A percentile compares a stretch with the other conserved stretches of the same genome.
phyloP scores from a whole-genome alignment of 495 filamentous ascomycete species.

The Cercophora newfieldiana region DNA sequence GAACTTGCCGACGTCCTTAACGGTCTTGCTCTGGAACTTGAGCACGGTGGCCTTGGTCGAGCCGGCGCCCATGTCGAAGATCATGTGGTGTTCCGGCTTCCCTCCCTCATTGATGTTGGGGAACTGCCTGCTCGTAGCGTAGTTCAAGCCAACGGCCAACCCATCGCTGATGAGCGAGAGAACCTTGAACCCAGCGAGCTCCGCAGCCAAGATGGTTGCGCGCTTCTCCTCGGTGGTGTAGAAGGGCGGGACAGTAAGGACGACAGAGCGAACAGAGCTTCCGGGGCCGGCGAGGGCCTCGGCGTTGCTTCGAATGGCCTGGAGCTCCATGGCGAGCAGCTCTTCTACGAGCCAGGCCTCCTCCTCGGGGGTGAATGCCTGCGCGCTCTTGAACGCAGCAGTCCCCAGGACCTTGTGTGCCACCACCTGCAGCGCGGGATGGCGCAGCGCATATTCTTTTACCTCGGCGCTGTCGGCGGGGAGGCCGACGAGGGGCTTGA shows the following conservation, averaged over 20 bases:
- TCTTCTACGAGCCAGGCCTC: conserved; percentile 86
- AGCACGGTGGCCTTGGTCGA: conserved; percentile 94
- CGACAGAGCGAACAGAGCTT: conserved; percentile 70
- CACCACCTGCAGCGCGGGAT: conserved; percentile 66
- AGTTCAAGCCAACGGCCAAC: conserved; percentile 89
- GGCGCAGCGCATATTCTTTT: conserved; percentile 64
- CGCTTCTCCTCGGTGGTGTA: conserved; percentile 87
- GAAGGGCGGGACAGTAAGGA: conserved; percentile 90
- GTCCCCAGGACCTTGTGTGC: conserved; percentile 63
- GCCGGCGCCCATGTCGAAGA: conserved; percentile 98
- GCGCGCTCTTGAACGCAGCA: conserved; percentile 70
- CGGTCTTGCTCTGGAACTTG: conserved; percentile 80
- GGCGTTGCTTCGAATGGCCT: conserved; percentile 83
- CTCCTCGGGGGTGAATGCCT: conserved; percentile 63
- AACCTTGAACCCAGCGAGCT: conserved; percentile 83
- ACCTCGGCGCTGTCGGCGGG: conserved; percentile 61
- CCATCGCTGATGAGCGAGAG: conserved; percentile 86
- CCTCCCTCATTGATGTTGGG: conserved; percentile 78
- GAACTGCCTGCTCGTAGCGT: conserved; percentile 88
- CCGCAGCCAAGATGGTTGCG: conserved; percentile 76
- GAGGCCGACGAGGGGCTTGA: conserved; percentile 83
- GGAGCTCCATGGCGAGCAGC: conserved; percentile 92
- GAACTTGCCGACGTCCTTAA: conserved; percentile 90
- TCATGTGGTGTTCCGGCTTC: conserved; percentile 87
- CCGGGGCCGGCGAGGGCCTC: conserved; percentile 81